phyloP scores from a whole-genome alignment of 2,329 filamentous ascomycete species.

The Ceratocystis diversiconidia region DNA sequence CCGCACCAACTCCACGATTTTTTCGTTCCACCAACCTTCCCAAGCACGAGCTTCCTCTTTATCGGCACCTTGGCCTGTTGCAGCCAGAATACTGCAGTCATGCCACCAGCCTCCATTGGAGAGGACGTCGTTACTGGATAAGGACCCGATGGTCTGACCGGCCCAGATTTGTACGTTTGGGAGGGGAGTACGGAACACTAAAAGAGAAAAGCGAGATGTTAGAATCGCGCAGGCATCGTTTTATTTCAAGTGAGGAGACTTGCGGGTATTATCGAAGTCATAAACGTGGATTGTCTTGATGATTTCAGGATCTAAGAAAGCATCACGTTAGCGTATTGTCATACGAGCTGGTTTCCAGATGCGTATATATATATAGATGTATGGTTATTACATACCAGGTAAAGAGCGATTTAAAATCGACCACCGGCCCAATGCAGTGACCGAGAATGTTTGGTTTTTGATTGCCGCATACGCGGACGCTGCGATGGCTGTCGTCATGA shows the following conservation, averaged over 20 bases:
- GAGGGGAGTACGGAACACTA: conserved; percentile 81
- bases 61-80: conserved; percentile 70
- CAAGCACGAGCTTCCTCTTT: conserved; percentile 72
- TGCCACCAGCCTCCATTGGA: conserved; percentile 94
- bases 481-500: conserved; percentile 6
- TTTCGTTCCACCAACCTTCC: conserved; percentile 95
- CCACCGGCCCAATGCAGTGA: conserved; percentile 16
- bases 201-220: conserved; percentile 12
- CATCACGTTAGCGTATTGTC: too few relatives aligned
- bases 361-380: too few relatives aligned
- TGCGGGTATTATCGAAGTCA: conserved; percentile 94
- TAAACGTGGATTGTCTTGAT: conserved; percentile 82
- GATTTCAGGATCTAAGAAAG: conserved; percentile 39
- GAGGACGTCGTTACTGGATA: conserved; percentile 64
- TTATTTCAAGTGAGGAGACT: conserved; percentile 23
- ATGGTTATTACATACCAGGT: conserved; percentile 1
- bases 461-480: conserved; percentile 16
- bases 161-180: conserved; percentile 86
- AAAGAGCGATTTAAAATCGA: conserved; percentile 14
- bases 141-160: conserved; percentile 56
- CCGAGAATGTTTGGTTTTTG: conserved; percentile 15
- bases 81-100: conserved; percentile 68
- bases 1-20: conserved; percentile 64
- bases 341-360: too few relatives aligned
- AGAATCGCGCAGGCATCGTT: not conserved